Conservation (phyloP, 1,284 basidiomycete species). For the Puccinia horiana region DNA sequence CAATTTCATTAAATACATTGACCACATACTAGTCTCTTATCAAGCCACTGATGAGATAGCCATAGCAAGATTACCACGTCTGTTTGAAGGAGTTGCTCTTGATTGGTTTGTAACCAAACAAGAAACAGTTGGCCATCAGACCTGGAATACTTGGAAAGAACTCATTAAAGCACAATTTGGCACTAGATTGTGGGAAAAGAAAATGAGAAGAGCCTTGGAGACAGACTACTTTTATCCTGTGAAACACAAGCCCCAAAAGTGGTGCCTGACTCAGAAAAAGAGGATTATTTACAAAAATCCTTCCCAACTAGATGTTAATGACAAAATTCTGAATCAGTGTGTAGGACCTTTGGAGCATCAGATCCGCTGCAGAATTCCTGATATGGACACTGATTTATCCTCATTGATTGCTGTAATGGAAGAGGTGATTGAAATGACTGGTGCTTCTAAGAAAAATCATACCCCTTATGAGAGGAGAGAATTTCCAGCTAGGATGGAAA, state of each 20-base stretch:
- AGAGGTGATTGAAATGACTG: neutral
- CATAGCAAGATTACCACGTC: neutral
- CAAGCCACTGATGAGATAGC: neutral
- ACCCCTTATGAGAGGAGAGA: neutral
- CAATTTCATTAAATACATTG: neutral
- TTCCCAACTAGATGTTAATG: neutral
- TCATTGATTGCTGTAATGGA: neutral
- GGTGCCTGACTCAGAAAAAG: neutral
- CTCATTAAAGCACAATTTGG: neutral
- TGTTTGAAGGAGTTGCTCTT: neutral
- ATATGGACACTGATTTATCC: neutral
- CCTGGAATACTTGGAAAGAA: constrained; percentile 1
- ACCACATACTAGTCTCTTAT: neutral
- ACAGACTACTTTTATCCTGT: constrained; percentile 5
- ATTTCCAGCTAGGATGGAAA: neutral
- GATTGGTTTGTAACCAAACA: constrained; percentile 8
- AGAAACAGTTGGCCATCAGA: neutral
- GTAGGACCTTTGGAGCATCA: neutral
- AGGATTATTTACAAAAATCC: neutral
- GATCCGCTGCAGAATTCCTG: neutral
- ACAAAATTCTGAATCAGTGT: neutral
- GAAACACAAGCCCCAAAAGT: neutral
- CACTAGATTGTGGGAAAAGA: neutral
- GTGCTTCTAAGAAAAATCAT: no score
- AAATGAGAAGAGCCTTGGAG: neutral